Evolutionary conservation across 2,329 filamentous ascomycete genomes (phyloP).

Genomic region (Colletotrichum coccodes): DNA sequence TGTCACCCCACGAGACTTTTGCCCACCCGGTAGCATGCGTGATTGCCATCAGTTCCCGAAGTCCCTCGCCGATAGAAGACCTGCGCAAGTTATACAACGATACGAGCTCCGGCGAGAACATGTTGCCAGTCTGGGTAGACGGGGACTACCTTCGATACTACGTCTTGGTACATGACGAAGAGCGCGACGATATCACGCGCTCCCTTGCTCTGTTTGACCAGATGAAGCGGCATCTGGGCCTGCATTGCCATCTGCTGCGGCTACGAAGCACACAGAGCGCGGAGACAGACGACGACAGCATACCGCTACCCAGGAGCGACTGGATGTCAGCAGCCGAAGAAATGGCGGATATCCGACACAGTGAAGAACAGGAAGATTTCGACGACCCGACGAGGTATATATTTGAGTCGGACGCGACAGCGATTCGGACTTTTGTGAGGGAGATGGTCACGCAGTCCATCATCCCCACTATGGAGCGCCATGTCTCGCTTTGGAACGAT

Average conservation of each 20-base stretch:
- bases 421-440: slow-evolving; percentile 87
- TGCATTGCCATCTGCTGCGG: slow-evolving; percentile 92
- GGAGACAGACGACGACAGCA: slow-evolving; percentile 90
- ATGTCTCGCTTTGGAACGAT: slow-evolving; percentile 93
- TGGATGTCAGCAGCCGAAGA: slow-evolving; percentile 93
- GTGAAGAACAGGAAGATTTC: slow-evolving; percentile 75
- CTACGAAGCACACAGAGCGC: slow-evolving; percentile 87
- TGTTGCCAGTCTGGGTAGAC: slow-evolving; percentile 86
- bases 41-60: slow-evolving; percentile 93
- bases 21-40: slow-evolving; percentile 93
- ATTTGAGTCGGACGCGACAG: slow-evolving; percentile 91
- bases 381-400: slow-evolving; percentile 81
- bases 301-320: slow-evolving; percentile 81
- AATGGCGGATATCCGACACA: slow-evolving; percentile 75
- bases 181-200: slow-evolving; percentile 89
- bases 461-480: slow-evolving; percentile 94
- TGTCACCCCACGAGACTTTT: slow-evolving; percentile 91
- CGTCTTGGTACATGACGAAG: slow-evolving; percentile 95
- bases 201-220: slow-evolving; percentile 94
- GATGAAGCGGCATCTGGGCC: slow-evolving; percentile 98
- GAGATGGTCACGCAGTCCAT: slow-evolving; percentile 97
- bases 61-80: slow-evolving; percentile 84
- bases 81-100: slow-evolving; percentile 85
- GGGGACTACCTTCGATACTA: slow-evolving; percentile 96
- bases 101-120: slow-evolving; percentile 80